These are phyloP conservation scores for Oryza nivara DNA, from an alignment of 176 grass and related monocot species.

Conservation along the genomic window DNA sequence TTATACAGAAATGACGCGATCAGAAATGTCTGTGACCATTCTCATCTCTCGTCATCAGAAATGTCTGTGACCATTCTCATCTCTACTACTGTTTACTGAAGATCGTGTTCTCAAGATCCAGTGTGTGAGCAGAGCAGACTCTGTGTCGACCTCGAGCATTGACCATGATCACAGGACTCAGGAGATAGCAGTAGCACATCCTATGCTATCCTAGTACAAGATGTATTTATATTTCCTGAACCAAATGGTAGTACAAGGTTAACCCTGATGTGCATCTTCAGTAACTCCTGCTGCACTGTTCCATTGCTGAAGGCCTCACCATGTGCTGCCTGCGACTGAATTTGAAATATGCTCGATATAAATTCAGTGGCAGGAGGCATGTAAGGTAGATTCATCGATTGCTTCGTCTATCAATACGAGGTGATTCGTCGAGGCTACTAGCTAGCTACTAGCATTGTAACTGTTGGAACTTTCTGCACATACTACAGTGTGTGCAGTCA, in stretches of 20 bases:
- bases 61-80: too few species aligned
- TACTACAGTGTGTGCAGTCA: not conserved
- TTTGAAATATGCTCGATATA: not conserved
- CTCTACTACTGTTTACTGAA: not conserved
- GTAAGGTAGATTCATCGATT: not conserved
- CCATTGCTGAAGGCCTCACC: not conserved
- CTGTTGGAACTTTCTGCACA: not conserved
- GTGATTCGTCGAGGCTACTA: not conserved
- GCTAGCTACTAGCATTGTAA: not conserved
- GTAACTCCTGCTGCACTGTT: not conserved
- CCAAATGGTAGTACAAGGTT: not conserved
- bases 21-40: too few species aligned
- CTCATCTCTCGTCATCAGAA: too few species aligned
- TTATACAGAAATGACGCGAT: too few species aligned
- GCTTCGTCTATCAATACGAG: not conserved
- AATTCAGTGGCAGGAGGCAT: not conserved
- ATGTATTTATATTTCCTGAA: not conserved
- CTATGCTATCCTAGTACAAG: slow-evolving; percentile 1
- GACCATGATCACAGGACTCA: not conserved
- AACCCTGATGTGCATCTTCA: not conserved
- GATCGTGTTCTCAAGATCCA: not conserved
- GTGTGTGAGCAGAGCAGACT: not conserved
- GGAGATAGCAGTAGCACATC: not conserved
- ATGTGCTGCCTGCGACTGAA: not conserved
- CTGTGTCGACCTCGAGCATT: not conserved